Evolutionary conservation across 305 asterid species (phyloP).

Genomic region (Rubia peregrina): DNA sequence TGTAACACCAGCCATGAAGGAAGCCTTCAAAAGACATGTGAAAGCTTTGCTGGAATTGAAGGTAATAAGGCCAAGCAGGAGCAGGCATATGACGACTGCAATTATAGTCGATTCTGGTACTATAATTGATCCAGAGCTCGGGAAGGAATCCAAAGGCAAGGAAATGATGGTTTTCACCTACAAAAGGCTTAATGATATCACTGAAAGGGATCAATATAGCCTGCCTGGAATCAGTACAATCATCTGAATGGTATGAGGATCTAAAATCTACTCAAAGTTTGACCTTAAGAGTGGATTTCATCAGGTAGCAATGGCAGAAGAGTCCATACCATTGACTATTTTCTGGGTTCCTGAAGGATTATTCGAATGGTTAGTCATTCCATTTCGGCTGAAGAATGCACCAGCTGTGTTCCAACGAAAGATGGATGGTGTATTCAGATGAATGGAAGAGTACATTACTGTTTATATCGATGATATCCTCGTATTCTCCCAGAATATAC

Average conservation of each 20-base stretch:
- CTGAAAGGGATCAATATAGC: background rate
- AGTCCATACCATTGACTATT: background rate
- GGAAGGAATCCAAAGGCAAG: background rate
- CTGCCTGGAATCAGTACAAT: background rate
- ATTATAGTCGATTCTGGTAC: background rate
- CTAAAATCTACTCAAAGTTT: background rate
- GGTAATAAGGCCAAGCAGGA: background rate
- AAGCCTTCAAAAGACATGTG: background rate
- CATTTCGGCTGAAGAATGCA: background rate
- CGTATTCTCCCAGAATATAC: background rate
- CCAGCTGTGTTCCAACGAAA: background rate
- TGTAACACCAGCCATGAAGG: background rate
- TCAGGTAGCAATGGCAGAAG: background rate
- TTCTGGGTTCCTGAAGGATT: background rate
- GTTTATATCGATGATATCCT: background rate
- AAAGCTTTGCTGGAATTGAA: background rate
- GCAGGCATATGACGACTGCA: background rate
- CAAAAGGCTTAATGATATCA: background rate
- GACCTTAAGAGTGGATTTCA: background rate
- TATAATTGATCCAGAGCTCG: background rate
- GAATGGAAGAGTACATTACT: background rate
- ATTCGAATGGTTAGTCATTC: background rate
- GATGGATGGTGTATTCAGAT: background rate
- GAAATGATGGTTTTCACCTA: background rate
- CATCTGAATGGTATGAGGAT: background rate